Conservation (phyloP, 495 filamentous ascomycete species). For the Penicillium turbatum region DNA sequence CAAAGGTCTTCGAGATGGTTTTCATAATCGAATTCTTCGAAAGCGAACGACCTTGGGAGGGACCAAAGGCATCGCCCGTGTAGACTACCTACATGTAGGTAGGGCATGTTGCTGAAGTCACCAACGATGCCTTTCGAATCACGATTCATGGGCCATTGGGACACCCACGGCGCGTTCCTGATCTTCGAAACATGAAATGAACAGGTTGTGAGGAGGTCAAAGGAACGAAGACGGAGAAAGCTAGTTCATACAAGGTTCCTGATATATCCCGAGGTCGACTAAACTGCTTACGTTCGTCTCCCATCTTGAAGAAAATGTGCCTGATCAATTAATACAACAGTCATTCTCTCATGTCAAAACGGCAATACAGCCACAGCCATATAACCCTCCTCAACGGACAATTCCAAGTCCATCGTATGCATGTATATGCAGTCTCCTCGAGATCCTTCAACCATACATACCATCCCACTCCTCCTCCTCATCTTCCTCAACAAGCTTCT, state of each 20-base stretch:
- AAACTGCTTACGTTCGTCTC: background rate
- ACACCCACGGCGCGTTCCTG: too few relatives aligned
- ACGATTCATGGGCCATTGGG: too few relatives aligned
- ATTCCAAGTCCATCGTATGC: background rate
- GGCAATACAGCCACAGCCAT: background rate
- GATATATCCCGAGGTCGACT: background rate
- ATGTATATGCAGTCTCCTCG: constrained; percentile 2
- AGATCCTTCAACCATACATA: constrained; percentile 59
- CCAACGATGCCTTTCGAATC: too few relatives aligned
- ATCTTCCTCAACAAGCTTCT: constrained; percentile 54
- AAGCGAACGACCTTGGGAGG: too few relatives aligned
- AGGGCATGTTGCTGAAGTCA: too few relatives aligned
- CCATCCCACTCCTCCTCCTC: constrained; percentile 68
- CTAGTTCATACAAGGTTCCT: background rate
- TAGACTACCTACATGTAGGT: too few relatives aligned
- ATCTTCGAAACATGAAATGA: too few relatives aligned
- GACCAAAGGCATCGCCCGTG: too few relatives aligned
- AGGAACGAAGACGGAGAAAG: too few relatives aligned
- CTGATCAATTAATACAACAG: background rate
- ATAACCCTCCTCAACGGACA: background rate
- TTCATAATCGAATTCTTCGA: background rate
- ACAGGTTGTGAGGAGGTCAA: too few relatives aligned
- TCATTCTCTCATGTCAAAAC: background rate
- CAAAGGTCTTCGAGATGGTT: background rate
- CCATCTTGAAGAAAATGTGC: too few relatives aligned